Conservation (phyloP, 805 yeast genomes). For the Yarrowia yakushimensis region DNA sequence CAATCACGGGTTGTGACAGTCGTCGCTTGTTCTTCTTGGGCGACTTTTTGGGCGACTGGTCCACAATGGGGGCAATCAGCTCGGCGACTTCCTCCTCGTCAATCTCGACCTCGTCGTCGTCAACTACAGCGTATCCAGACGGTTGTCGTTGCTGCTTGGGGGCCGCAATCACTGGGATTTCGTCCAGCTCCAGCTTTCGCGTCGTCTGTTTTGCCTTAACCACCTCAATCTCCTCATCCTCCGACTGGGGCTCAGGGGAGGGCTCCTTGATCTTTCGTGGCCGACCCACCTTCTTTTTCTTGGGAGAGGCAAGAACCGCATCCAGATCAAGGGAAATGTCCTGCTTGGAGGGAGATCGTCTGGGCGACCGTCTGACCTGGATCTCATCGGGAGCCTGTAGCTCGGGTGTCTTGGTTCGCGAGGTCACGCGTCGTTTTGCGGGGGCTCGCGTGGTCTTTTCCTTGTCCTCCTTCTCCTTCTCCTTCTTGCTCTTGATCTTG, state of each 20-base stretch:
- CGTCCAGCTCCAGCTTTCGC: background rate
- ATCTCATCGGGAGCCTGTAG: background rate
- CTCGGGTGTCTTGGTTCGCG: slow-evolving; percentile 6
- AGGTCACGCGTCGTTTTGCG: background rate
- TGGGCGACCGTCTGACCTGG: slow-evolving; percentile 17
- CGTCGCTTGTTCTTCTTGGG: slow-evolving; percentile 19
- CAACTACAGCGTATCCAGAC: background rate
- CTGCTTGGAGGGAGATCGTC: slow-evolving; percentile 24
- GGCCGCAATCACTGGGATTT: background rate
- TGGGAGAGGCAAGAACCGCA: background rate
- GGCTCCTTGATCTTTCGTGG: slow-evolving; percentile 17
- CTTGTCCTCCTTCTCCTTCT: slow-evolving; percentile 10
- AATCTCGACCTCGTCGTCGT: background rate
- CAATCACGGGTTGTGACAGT: slow-evolving; percentile 4
- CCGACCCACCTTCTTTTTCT: background rate
- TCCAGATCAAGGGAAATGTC: slow-evolving; percentile 10
- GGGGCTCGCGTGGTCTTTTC: background rate
- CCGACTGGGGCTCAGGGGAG: slow-evolving; percentile 9
- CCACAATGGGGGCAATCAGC: background rate
- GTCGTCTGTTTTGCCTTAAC: too few relatives aligned
- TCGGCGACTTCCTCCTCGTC: slow-evolving; percentile 11
- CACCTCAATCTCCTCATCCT: background rate
- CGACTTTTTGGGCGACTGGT: slow-evolving; percentile 1
- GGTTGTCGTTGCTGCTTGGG: background rate
- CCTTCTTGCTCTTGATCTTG: slow-evolving; percentile 10